Percentiles rank a stretch among this genome's conserved stretches.
These are phyloP conservation scores for Gastrodia elata DNA, from an alignment of 106 monocot genomes.

Conservation along the genomic window DNA sequence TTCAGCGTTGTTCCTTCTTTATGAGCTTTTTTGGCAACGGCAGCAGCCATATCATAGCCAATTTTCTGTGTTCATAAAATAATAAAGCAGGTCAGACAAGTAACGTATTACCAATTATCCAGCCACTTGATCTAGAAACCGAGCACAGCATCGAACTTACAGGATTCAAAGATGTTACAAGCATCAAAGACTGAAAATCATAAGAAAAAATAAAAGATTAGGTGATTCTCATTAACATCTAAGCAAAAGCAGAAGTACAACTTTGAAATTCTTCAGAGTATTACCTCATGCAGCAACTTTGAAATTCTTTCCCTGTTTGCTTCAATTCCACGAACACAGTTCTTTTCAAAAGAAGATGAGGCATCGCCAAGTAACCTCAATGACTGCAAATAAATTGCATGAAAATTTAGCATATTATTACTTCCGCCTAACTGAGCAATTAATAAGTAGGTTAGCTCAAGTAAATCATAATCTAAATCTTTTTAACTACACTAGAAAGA, in stretches of 20 bases:
- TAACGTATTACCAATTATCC: not conserved
- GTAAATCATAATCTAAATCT: not conserved
- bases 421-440: not conserved
- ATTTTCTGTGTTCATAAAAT: conserved; percentile 79
- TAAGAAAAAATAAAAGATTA: not conserved
- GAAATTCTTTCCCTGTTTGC: conserved; percentile 82
- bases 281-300: conserved; percentile 81
- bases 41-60: conserved; percentile 96
- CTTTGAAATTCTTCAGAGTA: not conserved
- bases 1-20: conserved; percentile 34
- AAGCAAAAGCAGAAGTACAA: not conserved
- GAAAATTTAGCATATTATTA: not conserved
- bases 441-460: not conserved
- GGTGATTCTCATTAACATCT: not conserved
- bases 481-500: not conserved
- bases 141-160: conserved; percentile 37
- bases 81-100: not conserved
- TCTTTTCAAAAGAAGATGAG: conserved; percentile 87
- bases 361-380: conserved; percentile 92
- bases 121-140: not conserved
- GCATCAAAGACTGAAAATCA: conserved; percentile 72
- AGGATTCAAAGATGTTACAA: conserved; percentile 92
- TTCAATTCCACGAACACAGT: conserved; percentile 92
- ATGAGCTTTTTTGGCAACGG: conserved; percentile 52
- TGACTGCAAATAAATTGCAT: conserved; percentile 36